These are phyloP conservation scores for Lepidium sativum DNA, from an alignment of 345 rosid genomes.

Conservation along the genomic window DNA sequence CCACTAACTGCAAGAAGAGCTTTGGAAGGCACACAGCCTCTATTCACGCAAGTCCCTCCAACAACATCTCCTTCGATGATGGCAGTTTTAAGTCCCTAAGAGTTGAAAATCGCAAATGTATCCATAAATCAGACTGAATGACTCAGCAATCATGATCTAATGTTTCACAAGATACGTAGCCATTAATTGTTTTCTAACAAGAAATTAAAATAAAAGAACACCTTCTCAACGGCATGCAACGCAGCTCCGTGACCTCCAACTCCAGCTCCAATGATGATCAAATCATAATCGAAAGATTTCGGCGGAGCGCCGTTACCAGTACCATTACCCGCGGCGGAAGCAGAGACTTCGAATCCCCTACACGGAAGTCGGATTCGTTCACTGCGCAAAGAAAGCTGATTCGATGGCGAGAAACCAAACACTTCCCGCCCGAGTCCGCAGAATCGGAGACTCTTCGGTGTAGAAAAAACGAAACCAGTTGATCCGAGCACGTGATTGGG, in stretches of 20 bases:
- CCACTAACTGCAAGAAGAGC: conserved; percentile 98
- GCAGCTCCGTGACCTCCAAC: conserved; percentile 99
- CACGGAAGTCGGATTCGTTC: not conserved
- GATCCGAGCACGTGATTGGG: conserved; percentile 26
- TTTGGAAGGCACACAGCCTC: conserved; percentile 99
- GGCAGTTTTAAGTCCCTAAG: conserved; percentile 91
- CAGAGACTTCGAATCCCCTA: conserved; percentile 22
- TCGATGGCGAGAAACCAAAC: conserved; percentile 26
- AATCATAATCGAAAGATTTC: conserved; percentile 77
- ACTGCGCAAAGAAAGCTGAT: conserved; percentile 16
- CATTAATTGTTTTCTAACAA: not conserved
- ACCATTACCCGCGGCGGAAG: conserved; percentile 25
- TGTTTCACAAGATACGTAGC: too few species aligned
- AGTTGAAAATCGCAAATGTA: not conserved
- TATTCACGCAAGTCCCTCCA: conserved; percentile 97
- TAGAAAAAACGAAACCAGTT: conserved; percentile 14
- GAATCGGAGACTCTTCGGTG: conserved; percentile 57
- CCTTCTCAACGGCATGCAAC: conserved; percentile 95
- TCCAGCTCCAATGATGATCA: conserved; percentile 92
- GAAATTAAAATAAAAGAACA: not conserved
- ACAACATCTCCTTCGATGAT: conserved; percentile 94
- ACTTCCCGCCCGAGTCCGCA: conserved; percentile 78
- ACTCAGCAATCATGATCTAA: not conserved
- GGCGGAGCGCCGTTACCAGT: conserved; percentile 54
- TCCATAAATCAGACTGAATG: not conserved